Percentiles rank a stretch among this genome's conserved stretches.
These are phyloP conservation scores for Monsonia emarginata DNA, from an alignment of 441 rosid genomes.

Conservation along the genomic window DNA sequence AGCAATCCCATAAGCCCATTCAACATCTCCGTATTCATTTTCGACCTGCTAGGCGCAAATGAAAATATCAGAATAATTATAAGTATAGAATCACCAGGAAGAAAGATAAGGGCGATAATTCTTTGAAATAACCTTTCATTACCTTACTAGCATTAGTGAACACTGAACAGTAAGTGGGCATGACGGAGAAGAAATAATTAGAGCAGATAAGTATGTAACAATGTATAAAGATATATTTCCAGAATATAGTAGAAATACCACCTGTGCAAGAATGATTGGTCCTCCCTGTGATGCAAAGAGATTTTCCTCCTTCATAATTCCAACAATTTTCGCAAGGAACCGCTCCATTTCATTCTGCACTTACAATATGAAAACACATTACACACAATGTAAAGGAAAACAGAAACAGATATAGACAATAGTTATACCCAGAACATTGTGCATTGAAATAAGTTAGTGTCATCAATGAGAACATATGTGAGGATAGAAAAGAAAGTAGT, in stretches of 20 bases:
- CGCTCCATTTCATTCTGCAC: constrained; percentile 47
- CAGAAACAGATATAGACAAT: not conserved
- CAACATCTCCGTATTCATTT: constrained; percentile 52
- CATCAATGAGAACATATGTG: not conserved
- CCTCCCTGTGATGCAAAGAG: constrained; percentile 69
- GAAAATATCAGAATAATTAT: not conserved
- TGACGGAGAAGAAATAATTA: not conserved
- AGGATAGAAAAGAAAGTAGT: not conserved
- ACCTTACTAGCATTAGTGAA: not conserved
- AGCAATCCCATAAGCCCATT: constrained; percentile 43
- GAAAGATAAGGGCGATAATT: not conserved
- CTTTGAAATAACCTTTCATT: not conserved
- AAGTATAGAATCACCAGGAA: not conserved
- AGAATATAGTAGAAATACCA: constrained; percentile 13
- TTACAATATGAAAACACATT: not conserved
- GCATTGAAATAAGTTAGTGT: not conserved
- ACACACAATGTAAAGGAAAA: not conserved
- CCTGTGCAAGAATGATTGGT: constrained; percentile 66
- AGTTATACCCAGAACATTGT: not conserved
- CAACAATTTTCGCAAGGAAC: constrained; percentile 44
- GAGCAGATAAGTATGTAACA: not conserved
- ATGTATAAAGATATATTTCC: not conserved
- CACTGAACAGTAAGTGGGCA: not conserved
- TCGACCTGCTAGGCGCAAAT: constrained; percentile 37
- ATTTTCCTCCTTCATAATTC: constrained; percentile 44